phyloP scores from a whole-genome alignment of 2,329 filamentous ascomycete species.

The Fonsecaea monophora region DNA sequence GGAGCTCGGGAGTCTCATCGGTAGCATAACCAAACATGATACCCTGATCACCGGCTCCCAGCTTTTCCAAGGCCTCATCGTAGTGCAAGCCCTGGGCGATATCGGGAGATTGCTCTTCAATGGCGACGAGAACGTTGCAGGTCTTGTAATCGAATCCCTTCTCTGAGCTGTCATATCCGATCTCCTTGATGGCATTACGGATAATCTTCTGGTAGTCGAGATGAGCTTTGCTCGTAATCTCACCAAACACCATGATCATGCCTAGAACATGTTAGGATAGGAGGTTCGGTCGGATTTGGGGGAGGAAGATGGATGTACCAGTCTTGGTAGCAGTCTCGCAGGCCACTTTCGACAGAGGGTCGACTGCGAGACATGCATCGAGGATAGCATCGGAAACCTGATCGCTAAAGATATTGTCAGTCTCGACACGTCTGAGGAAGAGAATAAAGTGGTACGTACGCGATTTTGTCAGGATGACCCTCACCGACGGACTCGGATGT shows the following conservation, averaged over 20 bases:
- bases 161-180: conserved; percentile 93
- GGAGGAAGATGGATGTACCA: conserved; percentile 60
- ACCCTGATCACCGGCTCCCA: conserved; percentile 98
- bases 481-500: conserved; percentile 90
- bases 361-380: conserved; percentile 93
- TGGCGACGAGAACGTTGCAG: conserved; percentile 96
- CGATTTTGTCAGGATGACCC: conserved; percentile 95
- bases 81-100: conserved; percentile 99
- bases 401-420: conserved; percentile 61
- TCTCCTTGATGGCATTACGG: conserved; percentile 93
- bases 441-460: conserved; percentile 55
- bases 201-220: conserved; percentile 99
- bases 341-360: conserved; percentile 97
- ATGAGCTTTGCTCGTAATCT: conserved; percentile 95
- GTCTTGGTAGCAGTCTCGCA: conserved; percentile 99
- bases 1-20: conserved; percentile 96
- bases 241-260: conserved; percentile 98
- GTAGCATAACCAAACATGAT: conserved; percentile 99
- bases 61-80: conserved; percentile 94
- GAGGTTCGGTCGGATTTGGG: not conserved
- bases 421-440: conserved; percentile 2
- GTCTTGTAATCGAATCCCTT: conserved; percentile 99
- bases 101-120: conserved; percentile 98
- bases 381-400: conserved; percentile 98
- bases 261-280: conserved; percentile 43